phyloP scores from a whole-genome alignment of 345 rosid genomes.

The Noccaea caerulescens region DNA sequence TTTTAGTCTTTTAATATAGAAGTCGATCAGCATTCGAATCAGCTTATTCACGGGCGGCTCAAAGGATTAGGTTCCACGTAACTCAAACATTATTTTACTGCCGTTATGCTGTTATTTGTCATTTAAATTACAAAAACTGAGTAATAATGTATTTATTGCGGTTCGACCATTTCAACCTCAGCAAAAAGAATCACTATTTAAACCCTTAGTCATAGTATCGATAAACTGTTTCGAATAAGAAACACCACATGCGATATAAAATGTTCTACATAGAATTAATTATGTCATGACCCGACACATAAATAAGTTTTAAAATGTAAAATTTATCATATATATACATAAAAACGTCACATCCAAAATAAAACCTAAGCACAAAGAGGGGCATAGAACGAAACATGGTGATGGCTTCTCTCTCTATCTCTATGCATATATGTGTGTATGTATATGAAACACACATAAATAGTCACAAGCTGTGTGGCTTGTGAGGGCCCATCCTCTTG shows the following conservation, averaged over 20 bases:
- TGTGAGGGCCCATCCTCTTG: conserved; percentile 42
- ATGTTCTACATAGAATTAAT: conserved; percentile 31
- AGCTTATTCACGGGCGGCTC: background rate
- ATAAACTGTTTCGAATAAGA: conserved; percentile 39
- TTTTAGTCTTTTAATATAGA: too few species aligned
- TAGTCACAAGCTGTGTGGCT: conserved; percentile 40
- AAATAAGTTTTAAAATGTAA: background rate
- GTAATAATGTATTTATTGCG: conserved; percentile 16
- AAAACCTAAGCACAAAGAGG: conserved; percentile 39
- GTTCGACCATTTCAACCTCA: conserved; percentile 34
- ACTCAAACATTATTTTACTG: conserved; percentile 1
- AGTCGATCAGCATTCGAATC: background rate
- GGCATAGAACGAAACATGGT: conserved; percentile 36
- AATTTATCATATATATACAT: conserved; percentile 13
- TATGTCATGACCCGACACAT: conserved; percentile 37
- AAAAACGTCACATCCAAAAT: conserved; percentile 44
- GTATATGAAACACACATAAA: conserved; percentile 22
- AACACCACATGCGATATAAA: conserved; percentile 44
- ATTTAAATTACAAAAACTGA: background rate
- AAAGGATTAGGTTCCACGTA: background rate
- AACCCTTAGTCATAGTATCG: conserved; percentile 33
- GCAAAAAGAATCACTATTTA: conserved; percentile 43
- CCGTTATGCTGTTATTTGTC: background rate
- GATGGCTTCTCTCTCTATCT: conserved; percentile 31
- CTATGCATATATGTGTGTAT: background rate